Percentiles rank a stretch among this genome's conserved stretches.
Evolutionary conservation across 768 basidiomycete genomes (phyloP).

Genomic region (Exsudoporus frostii): DNA sequence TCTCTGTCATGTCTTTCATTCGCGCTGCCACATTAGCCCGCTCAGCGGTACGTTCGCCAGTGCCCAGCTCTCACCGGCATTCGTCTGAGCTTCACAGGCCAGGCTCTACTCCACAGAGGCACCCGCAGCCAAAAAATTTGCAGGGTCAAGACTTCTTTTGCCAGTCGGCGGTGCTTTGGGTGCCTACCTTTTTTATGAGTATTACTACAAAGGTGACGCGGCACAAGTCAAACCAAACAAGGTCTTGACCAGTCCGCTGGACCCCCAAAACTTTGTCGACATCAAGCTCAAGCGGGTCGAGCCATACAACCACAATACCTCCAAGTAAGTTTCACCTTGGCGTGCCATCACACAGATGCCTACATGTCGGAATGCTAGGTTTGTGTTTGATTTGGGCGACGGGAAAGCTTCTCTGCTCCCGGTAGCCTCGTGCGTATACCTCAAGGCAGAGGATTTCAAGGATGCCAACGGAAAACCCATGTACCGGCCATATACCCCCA

Average conservation of each 20-base stretch:
- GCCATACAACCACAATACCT: slow-evolving; percentile 94
- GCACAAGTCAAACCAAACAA: slow-evolving; percentile 39
- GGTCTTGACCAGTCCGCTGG: slow-evolving; percentile 62
- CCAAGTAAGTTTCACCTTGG: slow-evolving; percentile 48
- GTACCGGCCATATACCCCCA: slow-evolving; percentile 90
- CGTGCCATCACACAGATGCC: not conserved
- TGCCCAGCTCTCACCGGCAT: not conserved
- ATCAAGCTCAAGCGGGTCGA: slow-evolving; percentile 79
- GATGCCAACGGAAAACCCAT: slow-evolving; percentile 84
- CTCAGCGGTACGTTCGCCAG: slow-evolving; percentile 34
- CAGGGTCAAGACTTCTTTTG: slow-evolving; percentile 45
- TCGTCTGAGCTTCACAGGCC: slow-evolving; percentile 22
- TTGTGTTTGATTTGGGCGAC: slow-evolving; percentile 77
- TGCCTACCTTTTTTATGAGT: slow-evolving; percentile 49
- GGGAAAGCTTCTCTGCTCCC: slow-evolving; percentile 76
- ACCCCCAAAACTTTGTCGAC: slow-evolving; percentile 71
- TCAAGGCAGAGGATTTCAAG: slow-evolving; percentile 69
- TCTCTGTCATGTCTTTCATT: slow-evolving; percentile 43
- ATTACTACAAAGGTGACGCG: slow-evolving; percentile 36
- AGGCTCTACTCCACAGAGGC: slow-evolving; percentile 49
- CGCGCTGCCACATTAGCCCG: slow-evolving; percentile 39
- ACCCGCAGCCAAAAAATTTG: slow-evolving; percentile 45
- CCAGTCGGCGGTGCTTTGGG: slow-evolving; percentile 35
- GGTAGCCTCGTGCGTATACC: slow-evolving; percentile 72
- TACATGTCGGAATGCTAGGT: slow-evolving; percentile 40